Percentiles rank a stretch among this genome's conserved stretches.
These are phyloP conservation scores for Colletotrichum sp. DNA, from an alignment of 2,329 filamentous ascomycete species.

Conservation along the genomic window DNA sequence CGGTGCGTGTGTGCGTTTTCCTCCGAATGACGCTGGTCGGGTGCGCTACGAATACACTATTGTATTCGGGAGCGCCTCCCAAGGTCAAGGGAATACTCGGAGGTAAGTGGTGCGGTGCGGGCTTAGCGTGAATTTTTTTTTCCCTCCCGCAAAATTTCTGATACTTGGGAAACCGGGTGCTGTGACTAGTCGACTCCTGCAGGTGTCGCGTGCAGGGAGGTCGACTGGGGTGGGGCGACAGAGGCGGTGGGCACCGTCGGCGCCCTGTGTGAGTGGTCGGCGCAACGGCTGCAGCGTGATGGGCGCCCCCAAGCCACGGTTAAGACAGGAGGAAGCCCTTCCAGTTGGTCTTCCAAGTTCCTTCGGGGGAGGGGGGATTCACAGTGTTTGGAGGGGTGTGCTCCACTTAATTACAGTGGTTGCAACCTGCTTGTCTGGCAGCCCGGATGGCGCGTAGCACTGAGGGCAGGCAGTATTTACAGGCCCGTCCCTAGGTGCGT, in stretches of 20 bases:
- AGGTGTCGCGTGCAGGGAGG: conserved; percentile 16
- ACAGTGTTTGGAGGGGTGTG: background rate
- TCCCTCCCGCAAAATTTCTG: conserved; percentile 12
- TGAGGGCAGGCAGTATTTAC: background rate
- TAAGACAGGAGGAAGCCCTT: background rate
- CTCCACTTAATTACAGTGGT: background rate
- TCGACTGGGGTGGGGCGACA: background rate
- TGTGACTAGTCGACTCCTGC: conserved; percentile 3
- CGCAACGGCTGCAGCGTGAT: conserved; percentile 16
- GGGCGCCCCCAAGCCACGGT: conserved; percentile 3
- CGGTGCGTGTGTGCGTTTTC: conserved; percentile 3
- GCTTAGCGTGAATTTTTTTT: conserved; percentile 20
- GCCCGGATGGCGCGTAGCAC: background rate
- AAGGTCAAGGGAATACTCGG: conserved; percentile 13
- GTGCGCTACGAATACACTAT: background rate
- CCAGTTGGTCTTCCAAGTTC: background rate
- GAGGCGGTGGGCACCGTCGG: background rate
- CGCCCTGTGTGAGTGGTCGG: background rate
- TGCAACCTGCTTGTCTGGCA: background rate
- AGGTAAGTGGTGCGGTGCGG: conserved; percentile 15
- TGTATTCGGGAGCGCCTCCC: background rate
- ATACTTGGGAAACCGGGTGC: background rate
- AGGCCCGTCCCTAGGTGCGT: background rate
- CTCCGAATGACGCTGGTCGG: conserved; percentile 24
- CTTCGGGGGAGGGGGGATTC: background rate